These are phyloP conservation scores for Septoria linicola DNA, from an alignment of 2,329 filamentous ascomycete genomes.

Conservation along the genomic window DNA sequence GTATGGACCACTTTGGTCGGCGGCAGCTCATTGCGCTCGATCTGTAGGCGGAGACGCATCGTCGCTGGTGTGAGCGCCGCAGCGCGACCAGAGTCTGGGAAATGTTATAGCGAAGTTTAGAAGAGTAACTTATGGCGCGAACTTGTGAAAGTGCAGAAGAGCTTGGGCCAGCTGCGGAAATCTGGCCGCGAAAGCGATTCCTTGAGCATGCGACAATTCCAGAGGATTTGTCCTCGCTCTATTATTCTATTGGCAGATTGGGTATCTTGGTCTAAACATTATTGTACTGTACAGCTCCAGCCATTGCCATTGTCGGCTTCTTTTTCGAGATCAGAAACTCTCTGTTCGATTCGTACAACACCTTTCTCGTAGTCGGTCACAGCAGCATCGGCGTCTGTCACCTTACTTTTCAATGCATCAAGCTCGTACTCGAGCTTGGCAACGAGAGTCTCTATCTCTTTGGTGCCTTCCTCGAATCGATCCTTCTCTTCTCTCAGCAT, in stretches of 20 bases:
- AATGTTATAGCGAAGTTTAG: not conserved
- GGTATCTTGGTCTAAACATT: slow-evolving; percentile 12
- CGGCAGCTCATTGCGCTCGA: slow-evolving; percentile 72
- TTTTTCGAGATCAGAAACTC: slow-evolving; percentile 56
- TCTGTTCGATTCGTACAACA: slow-evolving; percentile 44
- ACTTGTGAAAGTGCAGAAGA: slow-evolving; percentile 4
- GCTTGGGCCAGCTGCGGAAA: not conserved
- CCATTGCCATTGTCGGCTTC: slow-evolving; percentile 48
- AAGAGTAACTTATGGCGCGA: not conserved
- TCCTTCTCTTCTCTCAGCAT: slow-evolving; percentile 68
- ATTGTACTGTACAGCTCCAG: slow-evolving; percentile 33
- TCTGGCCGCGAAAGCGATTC: not conserved
- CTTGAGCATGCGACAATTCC: too few species aligned
- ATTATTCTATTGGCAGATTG: too few species aligned
- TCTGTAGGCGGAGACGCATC: slow-evolving; percentile 71
- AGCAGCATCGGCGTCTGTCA: slow-evolving; percentile 83
- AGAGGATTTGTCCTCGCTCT: too few species aligned
- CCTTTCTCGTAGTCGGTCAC: slow-evolving; percentile 76
- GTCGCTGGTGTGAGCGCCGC: not conserved
- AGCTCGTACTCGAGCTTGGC: slow-evolving; percentile 93
- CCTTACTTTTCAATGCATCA: slow-evolving; percentile 71
- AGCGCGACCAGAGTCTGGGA: not conserved
- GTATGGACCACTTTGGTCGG: slow-evolving; percentile 71
- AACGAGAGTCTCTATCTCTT: slow-evolving; percentile 75
- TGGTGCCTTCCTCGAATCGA: slow-evolving; percentile 67